Evolutionary conservation across 441 rosid genomes (phyloP).

Genomic region (Euphorbia schlechtendalii): DNA sequence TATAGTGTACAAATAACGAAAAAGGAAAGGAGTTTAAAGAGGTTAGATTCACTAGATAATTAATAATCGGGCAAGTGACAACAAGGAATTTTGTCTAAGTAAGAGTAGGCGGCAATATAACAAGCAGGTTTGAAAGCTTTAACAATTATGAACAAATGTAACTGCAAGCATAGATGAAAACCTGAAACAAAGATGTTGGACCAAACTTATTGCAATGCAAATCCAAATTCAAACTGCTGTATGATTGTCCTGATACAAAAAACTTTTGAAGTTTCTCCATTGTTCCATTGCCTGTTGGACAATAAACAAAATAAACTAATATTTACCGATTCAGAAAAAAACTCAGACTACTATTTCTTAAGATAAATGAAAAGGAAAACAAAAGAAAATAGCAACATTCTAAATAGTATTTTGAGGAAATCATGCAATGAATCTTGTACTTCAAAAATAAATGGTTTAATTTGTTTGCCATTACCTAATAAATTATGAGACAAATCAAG

Average conservation of each 20-base stretch:
- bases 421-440: background rate
- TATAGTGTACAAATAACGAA: background rate
- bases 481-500: conserved; percentile 89
- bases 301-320: conserved; percentile 19
- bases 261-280: conserved; percentile 84
- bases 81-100: conserved; percentile 4
- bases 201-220: conserved; percentile 98
- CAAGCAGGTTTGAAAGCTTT: background rate
- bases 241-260: conserved; percentile 65
- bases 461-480: conserved; percentile 50
- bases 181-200: conserved; percentile 94
- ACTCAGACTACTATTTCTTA: background rate
- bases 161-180: conserved; percentile 22
- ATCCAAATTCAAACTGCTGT: conserved; percentile 85
- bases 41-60: background rate
- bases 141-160: conserved; percentile 11
- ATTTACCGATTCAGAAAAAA: conserved; percentile 11
- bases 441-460: conserved; percentile 9
- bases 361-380: background rate
- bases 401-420: too few species aligned
- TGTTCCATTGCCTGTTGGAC: conserved; percentile 84
- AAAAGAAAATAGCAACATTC: too few species aligned
- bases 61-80: conserved; percentile 5
- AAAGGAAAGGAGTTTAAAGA: background rate
- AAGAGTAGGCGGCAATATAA: background rate